Conservation (phyloP, 139 green algal species). For the Gonium pectorale region DNA sequence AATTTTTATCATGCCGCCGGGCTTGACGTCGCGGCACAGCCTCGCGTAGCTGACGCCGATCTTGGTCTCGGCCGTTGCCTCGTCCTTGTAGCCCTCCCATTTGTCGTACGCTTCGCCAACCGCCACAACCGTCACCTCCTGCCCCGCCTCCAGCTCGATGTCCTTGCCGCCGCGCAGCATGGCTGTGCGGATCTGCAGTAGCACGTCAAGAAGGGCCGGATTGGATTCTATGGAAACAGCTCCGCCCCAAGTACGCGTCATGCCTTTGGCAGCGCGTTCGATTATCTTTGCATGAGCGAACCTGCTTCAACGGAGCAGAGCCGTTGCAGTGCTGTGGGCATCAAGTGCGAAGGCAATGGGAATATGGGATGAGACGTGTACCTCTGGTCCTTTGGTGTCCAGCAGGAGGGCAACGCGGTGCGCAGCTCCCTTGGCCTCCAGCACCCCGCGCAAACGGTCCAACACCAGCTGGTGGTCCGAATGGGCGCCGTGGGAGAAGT, state of each 20-base stretch:
- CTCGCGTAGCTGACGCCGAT: conserved; percentile 69
- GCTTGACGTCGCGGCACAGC: conserved; percentile 65
- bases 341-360: too few relatives aligned
- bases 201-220: too few relatives aligned
- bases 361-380: too few relatives aligned
- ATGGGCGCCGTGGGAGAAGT: conserved; percentile 86
- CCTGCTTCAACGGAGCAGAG: too few relatives aligned
- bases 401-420: conserved; percentile 64
- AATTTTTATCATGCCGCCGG: conserved; percentile 73
- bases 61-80: conserved; percentile 58
- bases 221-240: too few relatives aligned
- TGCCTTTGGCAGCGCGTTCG: too few relatives aligned
- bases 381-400: conserved; percentile 50
- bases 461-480: conserved; percentile 67
- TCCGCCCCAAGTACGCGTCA: too few relatives aligned
- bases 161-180: conserved; percentile 64
- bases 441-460: conserved; percentile 47
- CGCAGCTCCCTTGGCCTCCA: conserved; percentile 12
- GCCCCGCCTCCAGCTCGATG: conserved; percentile 57
- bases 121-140: conserved; percentile 68
- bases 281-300: too few relatives aligned
- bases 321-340: too few relatives aligned
- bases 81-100: conserved; percentile 62
- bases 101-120: conserved; percentile 68
- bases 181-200: conserved; percentile 66